Evolutionary conservation across 352 stramenopile genomes (phyloP).

Genomic region (Thalassiosira livingstoniorum): DNA sequence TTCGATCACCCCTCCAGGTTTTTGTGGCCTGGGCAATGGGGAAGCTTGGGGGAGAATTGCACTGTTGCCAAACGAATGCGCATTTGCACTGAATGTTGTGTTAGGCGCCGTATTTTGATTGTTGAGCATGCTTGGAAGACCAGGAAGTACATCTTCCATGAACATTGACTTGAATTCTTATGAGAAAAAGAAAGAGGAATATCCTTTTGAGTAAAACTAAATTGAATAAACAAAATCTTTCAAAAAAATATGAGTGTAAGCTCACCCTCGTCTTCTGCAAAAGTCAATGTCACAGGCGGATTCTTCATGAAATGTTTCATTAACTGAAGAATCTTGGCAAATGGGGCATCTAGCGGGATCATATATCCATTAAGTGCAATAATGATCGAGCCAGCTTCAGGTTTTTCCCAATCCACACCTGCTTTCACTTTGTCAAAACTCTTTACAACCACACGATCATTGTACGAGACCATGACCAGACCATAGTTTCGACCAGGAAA

Average conservation of each 20-base stretch:
- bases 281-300: constrained; percentile 13
- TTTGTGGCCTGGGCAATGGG: background rate
- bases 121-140: background rate
- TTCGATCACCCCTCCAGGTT: constrained; percentile 11
- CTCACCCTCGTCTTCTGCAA: constrained; percentile 32
- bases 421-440: background rate
- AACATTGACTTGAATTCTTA: constrained; percentile 32
- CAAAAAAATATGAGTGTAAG: no score
- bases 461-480: constrained; percentile 39
- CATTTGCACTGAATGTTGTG: background rate
- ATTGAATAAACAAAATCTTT: no score
- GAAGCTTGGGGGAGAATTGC: background rate
- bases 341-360: constrained; percentile 23
- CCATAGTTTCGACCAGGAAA: constrained; percentile 61
- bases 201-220: no score
- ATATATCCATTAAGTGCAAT: constrained; percentile 53
- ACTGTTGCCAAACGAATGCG: background rate
- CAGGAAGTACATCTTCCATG: constrained; percentile 13
- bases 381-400: constrained; percentile 61
- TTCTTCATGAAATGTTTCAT: constrained; percentile 25
- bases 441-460: constrained; percentile 52
- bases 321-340: background rate
- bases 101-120: background rate
- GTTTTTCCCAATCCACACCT: constrained; percentile 13
- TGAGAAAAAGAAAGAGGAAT: no score